Evolutionary conservation across 2,329 filamentous ascomycete species (phyloP), one percentile per base, ranked within the genome.

Genomic region (Xylaria hypoxylon): DNA sequence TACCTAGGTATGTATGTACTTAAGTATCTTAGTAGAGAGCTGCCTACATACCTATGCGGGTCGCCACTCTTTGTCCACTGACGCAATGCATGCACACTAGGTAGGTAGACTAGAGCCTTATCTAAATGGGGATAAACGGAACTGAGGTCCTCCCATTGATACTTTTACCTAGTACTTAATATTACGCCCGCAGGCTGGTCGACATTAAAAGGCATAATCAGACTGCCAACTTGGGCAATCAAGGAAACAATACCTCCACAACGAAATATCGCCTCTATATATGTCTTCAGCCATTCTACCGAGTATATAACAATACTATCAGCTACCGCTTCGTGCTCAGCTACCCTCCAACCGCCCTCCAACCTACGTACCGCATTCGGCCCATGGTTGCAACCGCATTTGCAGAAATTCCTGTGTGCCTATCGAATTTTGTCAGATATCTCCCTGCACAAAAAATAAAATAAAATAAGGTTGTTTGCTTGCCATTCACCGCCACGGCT

Each of bases 341-440:
- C 19, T n/a, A 59, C 19, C 59, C 48, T 50, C 35, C 35, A 38
- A 15, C 13, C 47, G 11, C 50, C 5, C n/a, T 35, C 33, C 17
- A 44, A 33, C 44, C 47, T 38, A 47, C 56, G 35, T 60, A 31
- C 60, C 52, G 58, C 57, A 59, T 58, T 28, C 59, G 59, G 56
- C 40, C 40, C 48, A 33, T 68, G 52, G 28, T 51, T 64, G 47
- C 58, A 47, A 55, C 48, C n/a, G 55, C 38, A 67, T 69, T 71
- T 68, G 57, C 47, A 47, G 62, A 56, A 68, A 61, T 69, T 69
- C 28, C 53, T 59, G 70, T 70, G 69, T 60, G 45, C 52, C 4
- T 50, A n/a, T 47, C 50, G 60, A 66, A 60, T 63, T 59, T 64
- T 53, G 52, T 56, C 56, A 57, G 45, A 64, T 45, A 31, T 51